These are phyloP conservation scores for Xerocomus brunneocitrinus DNA, from an alignment of 768 basidiomycete genomes.

Conservation along the genomic window DNA sequence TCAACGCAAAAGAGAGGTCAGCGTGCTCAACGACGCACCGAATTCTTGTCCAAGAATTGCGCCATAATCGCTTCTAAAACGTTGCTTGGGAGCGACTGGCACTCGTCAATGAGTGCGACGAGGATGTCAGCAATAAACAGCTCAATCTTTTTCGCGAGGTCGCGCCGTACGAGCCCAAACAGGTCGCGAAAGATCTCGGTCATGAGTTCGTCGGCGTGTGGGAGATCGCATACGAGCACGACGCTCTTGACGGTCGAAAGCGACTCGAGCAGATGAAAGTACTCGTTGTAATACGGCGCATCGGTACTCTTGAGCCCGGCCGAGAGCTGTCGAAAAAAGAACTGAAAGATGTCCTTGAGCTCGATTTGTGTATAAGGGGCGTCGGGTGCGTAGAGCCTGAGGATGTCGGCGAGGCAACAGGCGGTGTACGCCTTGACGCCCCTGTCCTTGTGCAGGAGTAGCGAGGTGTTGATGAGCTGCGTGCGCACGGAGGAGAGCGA, in stretches of 20 bases:
- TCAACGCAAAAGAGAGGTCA: neutral
- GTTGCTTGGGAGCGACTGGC: slow-evolving; percentile 65
- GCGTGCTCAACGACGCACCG: slow-evolving; percentile 41
- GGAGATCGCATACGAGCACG: slow-evolving; percentile 89
- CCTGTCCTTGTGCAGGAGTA: slow-evolving; percentile 91
- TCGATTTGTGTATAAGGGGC: slow-evolving; percentile 90
- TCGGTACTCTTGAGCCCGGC: slow-evolving; percentile 72
- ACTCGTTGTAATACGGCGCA: slow-evolving; percentile 84
- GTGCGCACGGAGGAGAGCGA: slow-evolving; percentile 68
- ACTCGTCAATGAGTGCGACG: slow-evolving; percentile 85
- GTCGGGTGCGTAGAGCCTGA: slow-evolving; percentile 92
- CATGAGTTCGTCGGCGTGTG: slow-evolving; percentile 80
- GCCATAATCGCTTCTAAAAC: slow-evolving; percentile 78
- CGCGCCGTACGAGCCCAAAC: slow-evolving; percentile 73
- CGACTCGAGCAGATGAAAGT: slow-evolving; percentile 91
- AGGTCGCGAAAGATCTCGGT: slow-evolving; percentile 77
- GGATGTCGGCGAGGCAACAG: slow-evolving; percentile 91
- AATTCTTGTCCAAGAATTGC: slow-evolving; percentile 79
- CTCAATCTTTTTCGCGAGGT: slow-evolving; percentile 76
- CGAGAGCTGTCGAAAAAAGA: slow-evolving; percentile 86
- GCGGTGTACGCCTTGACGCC: slow-evolving; percentile 95
- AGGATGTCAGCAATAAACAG: slow-evolving; percentile 87
- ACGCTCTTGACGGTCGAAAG: slow-evolving; percentile 93
- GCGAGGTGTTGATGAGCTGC: slow-evolving; percentile 73
- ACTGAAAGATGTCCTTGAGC: slow-evolving; percentile 93